phyloP scores from a whole-genome alignment of 2,329 filamentous ascomycete genomes.

The Tolypocladium album region DNA sequence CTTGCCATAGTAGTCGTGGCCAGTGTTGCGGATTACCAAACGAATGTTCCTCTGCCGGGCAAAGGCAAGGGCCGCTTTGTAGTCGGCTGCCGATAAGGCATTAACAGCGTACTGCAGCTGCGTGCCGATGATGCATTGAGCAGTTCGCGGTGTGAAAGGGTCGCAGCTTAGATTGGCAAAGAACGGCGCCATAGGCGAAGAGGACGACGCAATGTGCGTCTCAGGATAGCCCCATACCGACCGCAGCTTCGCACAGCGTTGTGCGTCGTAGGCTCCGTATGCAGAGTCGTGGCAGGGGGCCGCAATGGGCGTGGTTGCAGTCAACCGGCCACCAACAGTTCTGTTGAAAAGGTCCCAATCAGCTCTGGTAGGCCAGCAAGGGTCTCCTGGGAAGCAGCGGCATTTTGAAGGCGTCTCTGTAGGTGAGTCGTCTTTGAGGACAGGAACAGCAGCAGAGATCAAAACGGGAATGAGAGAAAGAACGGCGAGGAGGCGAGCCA shows the following conservation, averaged over 20 bases:
- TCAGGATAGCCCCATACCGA: constrained; percentile 20
- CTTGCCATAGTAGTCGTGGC: constrained; percentile 21
- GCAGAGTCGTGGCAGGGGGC: constrained; percentile 37
- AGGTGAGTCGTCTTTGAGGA: neutral
- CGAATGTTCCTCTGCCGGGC: constrained; percentile 25
- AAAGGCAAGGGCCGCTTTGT: constrained; percentile 23
- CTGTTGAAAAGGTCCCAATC: constrained; percentile 40
- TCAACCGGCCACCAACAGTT: constrained; percentile 37
- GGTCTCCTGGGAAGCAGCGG: constrained; percentile 35
- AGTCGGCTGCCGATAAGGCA: constrained; percentile 17
- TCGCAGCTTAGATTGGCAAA: constrained; percentile 26
- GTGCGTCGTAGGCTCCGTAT: constrained; percentile 24
- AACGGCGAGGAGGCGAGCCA: neutral
- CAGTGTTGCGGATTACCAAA: constrained; percentile 22
- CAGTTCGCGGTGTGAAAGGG: constrained; percentile 23
- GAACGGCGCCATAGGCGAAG: constrained; percentile 27
- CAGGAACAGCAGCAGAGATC: neutral
- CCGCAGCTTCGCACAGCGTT: constrained; percentile 27
- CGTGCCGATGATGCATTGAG: constrained; percentile 31
- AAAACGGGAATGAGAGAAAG: neutral
- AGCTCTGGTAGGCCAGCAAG: constrained; percentile 35
- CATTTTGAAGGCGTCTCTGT: neutral
- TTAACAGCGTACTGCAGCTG: constrained; percentile 29
- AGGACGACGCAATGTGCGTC: constrained; percentile 24
- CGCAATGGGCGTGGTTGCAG: constrained; percentile 41